Evolutionary conservation across 768 basidiomycete genomes (phyloP), one percentile per base, ranked within the genome.

Genomic region (Leccinum sublutescens): DNA sequence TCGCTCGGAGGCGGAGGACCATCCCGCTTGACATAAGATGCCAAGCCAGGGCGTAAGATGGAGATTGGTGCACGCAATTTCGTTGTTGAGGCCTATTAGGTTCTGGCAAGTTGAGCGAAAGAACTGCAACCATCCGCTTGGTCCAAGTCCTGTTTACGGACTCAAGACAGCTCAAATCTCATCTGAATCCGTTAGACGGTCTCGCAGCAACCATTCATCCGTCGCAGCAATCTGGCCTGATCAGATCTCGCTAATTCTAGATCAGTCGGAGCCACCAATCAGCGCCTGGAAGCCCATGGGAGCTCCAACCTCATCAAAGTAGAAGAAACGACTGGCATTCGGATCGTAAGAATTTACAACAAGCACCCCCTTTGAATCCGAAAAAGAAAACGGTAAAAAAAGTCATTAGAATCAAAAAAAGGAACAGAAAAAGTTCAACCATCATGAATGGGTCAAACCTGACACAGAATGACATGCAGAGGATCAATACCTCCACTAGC

Each of bases 281-380:
- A 45, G 47, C 29, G 29, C 29, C 29, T 2, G 9, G 29, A 21
- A 12, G 21, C 15, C 36, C 38, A 9, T 40, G 38, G 3, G 3
- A 5, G 21, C 43, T 17, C 10, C 19, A 11, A 19, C 19, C 43
- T 11, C 48, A 15, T 1, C 6, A 3, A 9, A 31, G 15, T 14
- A 53, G 3, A 40, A 25, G 1, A 53, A 62, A 53, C 8, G 38
- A 50, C 27, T 54, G 60, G n/a, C 50, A 54, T 62, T 65, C 61
- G 48, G 55, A 62, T 62, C 64, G n/a, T 61, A 60, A 60, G 62
- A 49, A 54, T 57, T 52, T 54, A 62, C 50, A 61, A 68, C 60
- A 65, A 40, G 6, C 47, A 50, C 56, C 33, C 54, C 60, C 45
- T 43, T 52, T 40, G 38, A 52, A 72, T 64, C 64, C 64, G 53